Base-by-base conservation (phyloP, 2,329 filamentous ascomycete species). In the Knufia petricola region DNA sequence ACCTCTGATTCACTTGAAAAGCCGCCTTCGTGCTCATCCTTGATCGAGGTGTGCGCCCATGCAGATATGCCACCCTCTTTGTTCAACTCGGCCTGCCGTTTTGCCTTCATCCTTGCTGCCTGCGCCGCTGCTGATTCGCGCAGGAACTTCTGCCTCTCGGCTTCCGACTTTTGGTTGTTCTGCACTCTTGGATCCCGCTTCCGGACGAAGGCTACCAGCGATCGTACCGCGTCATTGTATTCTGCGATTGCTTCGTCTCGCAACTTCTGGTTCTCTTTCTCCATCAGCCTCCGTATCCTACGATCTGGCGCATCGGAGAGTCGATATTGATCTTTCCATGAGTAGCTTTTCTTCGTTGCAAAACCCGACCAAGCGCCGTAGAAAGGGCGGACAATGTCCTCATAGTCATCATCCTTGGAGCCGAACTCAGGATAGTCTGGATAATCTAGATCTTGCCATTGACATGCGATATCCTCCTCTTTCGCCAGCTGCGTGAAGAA, bases 221-320 rank as follows among this genome's bases (percentile, higher is more conserved):
- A 85, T 49, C 87, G 73, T 24, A 98, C 87, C 2, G 88, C 85
- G 52, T 95, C 88, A 65, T 95, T 96, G 69, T 95, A 96, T 56
- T 95, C 86, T 49, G 84, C 79, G 9, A 85, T 78, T 2, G 81
- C 87, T 46, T 90, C 85, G 17, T 95, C 89, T 46, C 92, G 78
- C 20, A 84, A 67, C 55, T 84, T 85, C 58, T 82, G 85, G 65
- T 98, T 98, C 63, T 95, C 90, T 66, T 95, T 95, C 63, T 96
- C 92, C 82, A 96, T 94, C 32, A 87, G 61, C 26, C 92, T 79
- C 45, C 90, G 81, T 13, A 87, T 75, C 31, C 84, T 79, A 44
- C 92, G 81, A 66, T 98, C 90, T 1, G 88, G 87, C 1, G 88
- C 90, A 58, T 95, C 88, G 0, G 84, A 83, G 17, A 88, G 74